Conservation (phyloP, 805 yeast genomes). For the Helenozyma rhizophorensis region DNA sequence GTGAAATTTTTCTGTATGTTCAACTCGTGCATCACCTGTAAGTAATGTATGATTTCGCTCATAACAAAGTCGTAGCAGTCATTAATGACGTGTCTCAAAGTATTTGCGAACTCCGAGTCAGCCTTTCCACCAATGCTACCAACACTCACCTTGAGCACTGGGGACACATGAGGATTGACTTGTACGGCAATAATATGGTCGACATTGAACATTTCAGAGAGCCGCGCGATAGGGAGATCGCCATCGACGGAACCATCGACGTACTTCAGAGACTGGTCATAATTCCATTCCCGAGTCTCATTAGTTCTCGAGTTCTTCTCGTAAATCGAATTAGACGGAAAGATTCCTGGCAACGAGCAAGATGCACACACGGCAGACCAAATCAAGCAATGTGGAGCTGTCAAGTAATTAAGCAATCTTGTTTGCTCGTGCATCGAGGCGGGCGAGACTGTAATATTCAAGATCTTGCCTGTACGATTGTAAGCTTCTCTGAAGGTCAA, state of each 20-base stretch:
- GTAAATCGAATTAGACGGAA: constrained; percentile 78
- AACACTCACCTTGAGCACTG: constrained; percentile 67
- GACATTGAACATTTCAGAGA: constrained; percentile 95
- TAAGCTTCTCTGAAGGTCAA: constrained; percentile 92
- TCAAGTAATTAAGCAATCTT: constrained; percentile 68
- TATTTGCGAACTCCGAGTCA: constrained; percentile 56
- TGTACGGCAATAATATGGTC: constrained; percentile 97
- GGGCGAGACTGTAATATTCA: constrained; percentile 91
- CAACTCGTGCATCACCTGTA: constrained; percentile 68
- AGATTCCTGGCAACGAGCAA: constrained; percentile 90
- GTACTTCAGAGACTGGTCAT: constrained; percentile 66
- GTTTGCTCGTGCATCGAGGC: constrained; percentile 91
- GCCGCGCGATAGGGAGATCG: constrained; percentile 84
- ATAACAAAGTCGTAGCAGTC: constrained; percentile 55
- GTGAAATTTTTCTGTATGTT: constrained; percentile 72
- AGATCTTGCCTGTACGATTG: constrained; percentile 87
- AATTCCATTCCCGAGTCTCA: constrained; percentile 75
- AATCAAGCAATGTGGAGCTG: constrained; percentile 75
- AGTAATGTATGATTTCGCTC: constrained; percentile 72
- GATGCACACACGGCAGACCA: constrained; percentile 94
- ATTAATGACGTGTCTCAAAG: constrained; percentile 48
- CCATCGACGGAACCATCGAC: constrained; percentile 96
- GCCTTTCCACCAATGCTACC: constrained; percentile 67
- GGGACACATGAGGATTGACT: constrained; percentile 94
- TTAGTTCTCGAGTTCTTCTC: constrained; percentile 79